Evolutionary conservation across 2,329 filamentous ascomycete genomes (phyloP), one percentile per base, ranked within the genome.

Genomic region (Hypoxylon sp.): DNA sequence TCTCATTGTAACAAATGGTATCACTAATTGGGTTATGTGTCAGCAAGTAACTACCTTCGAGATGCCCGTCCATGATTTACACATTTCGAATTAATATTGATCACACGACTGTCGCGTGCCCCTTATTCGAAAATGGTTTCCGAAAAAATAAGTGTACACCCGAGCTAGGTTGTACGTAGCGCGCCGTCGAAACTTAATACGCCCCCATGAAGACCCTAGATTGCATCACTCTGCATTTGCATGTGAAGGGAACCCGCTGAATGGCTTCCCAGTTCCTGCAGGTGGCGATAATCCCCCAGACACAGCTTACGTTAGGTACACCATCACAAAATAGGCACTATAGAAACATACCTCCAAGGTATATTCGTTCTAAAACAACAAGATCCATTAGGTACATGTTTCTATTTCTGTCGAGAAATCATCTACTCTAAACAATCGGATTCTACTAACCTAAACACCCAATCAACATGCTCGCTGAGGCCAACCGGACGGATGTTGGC

Each of bases 161-260:
- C 27, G 50, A 27, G 44, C 50, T 57, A 53, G 39, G 19, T 61
- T n/a, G 44, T 48, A 56, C n/a, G 31, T 60, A 62, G 62, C 48
- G 54, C 51, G 19, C 53, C 44, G 37, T 56, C 13, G 11, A 62
- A 50, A 65, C 17, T 35, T 44, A 15, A 13, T 21, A 17, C 17
- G 29, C 35, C 37, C 29, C 42, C 19, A 1, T 5, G 27, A 24
- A 39, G 56, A 19, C 17, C 54, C 60, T 63, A 47, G 17, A 56
- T 69, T 69, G 52, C 67, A 69, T 69, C 67, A 69, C 59, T 50
- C 35, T 52, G 60, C 67, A 62, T 67, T 39, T 53, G 21, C 53
- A 61, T 55, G 58, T 67, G 52, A 58, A 56, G 39, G 21, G 39
- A 52, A 27, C 27, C 24, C 21, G 15, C 50, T 21, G 19, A 37